Percentiles rank a stretch among this genome's conserved stretches.
Evolutionary conservation across 1,284 basidiomycete genomes (phyloP).

Genomic region (Austropuccinia psidii): DNA sequence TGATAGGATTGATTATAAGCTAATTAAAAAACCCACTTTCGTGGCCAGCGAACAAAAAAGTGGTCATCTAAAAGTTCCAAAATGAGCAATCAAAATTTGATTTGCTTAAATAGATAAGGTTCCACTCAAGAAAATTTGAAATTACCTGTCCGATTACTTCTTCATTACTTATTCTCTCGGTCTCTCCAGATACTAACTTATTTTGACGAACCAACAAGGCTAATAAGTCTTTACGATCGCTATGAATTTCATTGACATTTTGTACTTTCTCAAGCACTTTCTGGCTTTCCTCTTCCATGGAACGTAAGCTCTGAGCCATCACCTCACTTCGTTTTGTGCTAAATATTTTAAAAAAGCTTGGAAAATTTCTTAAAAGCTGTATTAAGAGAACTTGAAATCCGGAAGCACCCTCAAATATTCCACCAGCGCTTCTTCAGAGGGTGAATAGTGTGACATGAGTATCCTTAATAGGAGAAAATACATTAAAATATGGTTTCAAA

Average conservation of each 20-base stretch:
- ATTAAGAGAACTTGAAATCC: too few relatives aligned
- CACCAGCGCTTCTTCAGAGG: not conserved
- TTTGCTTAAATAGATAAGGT: not conserved
- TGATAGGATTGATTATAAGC: not conserved
- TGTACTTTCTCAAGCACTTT: conserved; percentile 11
- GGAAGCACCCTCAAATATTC: not conserved
- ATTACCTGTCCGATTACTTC: not conserved
- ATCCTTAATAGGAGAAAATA: not conserved
- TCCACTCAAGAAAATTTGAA: not conserved
- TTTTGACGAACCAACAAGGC: not conserved
- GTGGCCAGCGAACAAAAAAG: not conserved
- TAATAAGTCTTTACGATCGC: not conserved
- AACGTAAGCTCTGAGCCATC: not conserved
- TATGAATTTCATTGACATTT: not conserved
- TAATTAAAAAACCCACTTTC: not conserved
- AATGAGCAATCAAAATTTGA: not conserved
- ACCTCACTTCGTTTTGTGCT: not conserved
- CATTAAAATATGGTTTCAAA: not conserved
- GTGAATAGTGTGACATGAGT: not conserved
- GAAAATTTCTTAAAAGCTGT: too few relatives aligned
- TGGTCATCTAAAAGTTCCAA: not conserved
- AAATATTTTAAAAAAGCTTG: not conserved
- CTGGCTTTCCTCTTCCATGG: not conserved
- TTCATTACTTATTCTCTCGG: not conserved
- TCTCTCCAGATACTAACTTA: not conserved